Percentiles rank a stretch among this genome's conserved stretches.
phyloP scores from a whole-genome alignment of 352 stramenopile species.

The Phytophthora pseudosyringae region DNA sequence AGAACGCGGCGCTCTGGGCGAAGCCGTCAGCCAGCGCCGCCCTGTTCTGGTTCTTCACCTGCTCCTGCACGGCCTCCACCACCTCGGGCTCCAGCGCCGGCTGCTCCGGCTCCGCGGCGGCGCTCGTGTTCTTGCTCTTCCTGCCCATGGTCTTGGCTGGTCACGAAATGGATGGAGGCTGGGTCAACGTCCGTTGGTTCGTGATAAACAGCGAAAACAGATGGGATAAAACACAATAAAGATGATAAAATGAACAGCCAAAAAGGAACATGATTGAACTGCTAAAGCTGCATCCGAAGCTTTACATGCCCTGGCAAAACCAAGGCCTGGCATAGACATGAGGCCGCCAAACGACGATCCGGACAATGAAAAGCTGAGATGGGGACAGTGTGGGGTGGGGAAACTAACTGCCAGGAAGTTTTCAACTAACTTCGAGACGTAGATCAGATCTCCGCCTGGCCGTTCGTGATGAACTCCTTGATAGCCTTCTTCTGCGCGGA shows the following conservation, averaged over 20 bases:
- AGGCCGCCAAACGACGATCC: not conserved
- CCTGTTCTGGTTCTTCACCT: constrained; percentile 31
- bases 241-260: not conserved
- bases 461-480: constrained; percentile 78
- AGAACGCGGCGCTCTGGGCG: constrained; percentile 62
- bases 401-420: not conserved
- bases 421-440: constrained; percentile 4
- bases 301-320: not conserved
- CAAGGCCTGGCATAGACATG: not conserved
- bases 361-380: not conserved
- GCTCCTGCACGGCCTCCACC: constrained; percentile 28
- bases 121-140: constrained; percentile 30
- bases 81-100: constrained; percentile 19
- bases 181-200: not conserved
- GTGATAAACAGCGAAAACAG: not conserved
- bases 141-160: constrained; percentile 35
- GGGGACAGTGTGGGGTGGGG: not conserved
- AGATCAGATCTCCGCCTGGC: constrained; percentile 30
- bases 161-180: constrained; percentile 54
- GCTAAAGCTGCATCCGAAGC: not conserved
- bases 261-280: not conserved
- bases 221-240: constrained; percentile 1
- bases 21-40: constrained; percentile 58
- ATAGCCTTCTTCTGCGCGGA: constrained; percentile 78
- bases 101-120: too few species aligned